phyloP scores from a whole-genome alignment of 2,329 filamentous ascomycete species.

The Ascochyta rabiei region DNA sequence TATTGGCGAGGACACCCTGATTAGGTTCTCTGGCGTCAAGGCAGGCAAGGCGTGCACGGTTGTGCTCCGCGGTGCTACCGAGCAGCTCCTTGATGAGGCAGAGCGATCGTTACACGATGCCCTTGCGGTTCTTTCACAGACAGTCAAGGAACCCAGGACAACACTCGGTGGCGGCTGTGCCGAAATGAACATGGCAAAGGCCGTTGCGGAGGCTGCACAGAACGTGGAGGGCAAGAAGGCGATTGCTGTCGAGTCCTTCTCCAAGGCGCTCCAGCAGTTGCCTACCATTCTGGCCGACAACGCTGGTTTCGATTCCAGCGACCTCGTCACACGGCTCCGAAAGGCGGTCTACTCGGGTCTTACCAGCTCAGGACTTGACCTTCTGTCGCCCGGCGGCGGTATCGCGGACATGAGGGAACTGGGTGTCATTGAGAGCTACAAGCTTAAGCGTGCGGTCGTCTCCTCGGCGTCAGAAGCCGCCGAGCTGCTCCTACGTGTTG shows the following conservation, averaged over 20 bases:
- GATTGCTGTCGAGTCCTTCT: constrained; percentile 88
- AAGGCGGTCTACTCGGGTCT: constrained; percentile 95
- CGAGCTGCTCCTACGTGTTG: constrained; percentile 91
- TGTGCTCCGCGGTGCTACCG: constrained; percentile 92
- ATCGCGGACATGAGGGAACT: constrained; percentile 95
- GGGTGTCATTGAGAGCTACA: constrained; percentile 97
- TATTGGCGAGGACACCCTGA: constrained; percentile 95
- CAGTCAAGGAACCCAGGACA: constrained; percentile 89
- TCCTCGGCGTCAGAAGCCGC: constrained; percentile 95
- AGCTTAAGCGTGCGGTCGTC: constrained; percentile 97
- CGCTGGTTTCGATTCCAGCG: constrained; percentile 92
- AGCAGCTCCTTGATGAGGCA: constrained; percentile 95
- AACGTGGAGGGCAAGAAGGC: constrained; percentile 97
- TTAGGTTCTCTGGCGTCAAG: constrained; percentile 95
- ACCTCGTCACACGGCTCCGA: constrained; percentile 87
- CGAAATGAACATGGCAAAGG: constrained; percentile 99
- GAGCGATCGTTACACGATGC: constrained; percentile 96
- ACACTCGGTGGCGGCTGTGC: constrained; percentile 95
- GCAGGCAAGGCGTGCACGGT: constrained; percentile 95
- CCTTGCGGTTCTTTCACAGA: constrained; percentile 93
- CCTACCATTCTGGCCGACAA: constrained; percentile 98
- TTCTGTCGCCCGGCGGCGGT: constrained; percentile 86
- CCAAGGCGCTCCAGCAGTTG: constrained; percentile 85
- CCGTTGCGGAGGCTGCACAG: constrained; percentile 89
- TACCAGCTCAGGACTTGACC: constrained; percentile 87